Conservation (phyloP, 2,329 filamentous ascomycete genomes). For the Aureobasidium leucospermi region DNA sequence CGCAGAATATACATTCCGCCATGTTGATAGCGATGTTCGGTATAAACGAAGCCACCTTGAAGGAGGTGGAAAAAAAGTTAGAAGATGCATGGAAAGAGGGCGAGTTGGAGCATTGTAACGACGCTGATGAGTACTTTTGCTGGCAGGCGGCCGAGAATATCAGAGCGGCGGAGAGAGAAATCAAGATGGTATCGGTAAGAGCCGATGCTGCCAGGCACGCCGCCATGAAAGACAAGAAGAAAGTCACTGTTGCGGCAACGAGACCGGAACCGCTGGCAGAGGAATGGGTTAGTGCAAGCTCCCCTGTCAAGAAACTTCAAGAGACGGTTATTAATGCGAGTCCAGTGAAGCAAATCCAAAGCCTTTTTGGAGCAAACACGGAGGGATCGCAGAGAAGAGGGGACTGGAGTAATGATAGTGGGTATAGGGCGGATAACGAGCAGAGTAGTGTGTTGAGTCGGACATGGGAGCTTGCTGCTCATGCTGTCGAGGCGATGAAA, state of each 20-base stretch:
- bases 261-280: background rate
- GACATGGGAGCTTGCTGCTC: constrained; percentile 7
- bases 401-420: background rate
- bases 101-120: too few relatives aligned
- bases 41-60: too few relatives aligned
- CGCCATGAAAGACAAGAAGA: background rate
- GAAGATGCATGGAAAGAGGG: too few relatives aligned
- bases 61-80: too few relatives aligned
- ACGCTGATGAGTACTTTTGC: too few relatives aligned
- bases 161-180: too few relatives aligned
- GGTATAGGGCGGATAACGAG: background rate
- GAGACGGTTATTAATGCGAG: background rate
- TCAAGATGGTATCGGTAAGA: too few relatives aligned
- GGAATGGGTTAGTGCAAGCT: background rate
- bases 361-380: background rate
- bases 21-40: too few relatives aligned
- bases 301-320: background rate
- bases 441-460: background rate
- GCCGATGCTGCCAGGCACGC: too few relatives aligned
- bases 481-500: constrained; percentile 4
- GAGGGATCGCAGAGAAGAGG: background rate
- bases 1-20: background rate
- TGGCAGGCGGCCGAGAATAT: too few relatives aligned
- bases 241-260: too few relatives aligned
- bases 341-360: background rate